These are phyloP conservation scores for Microdochium nivale DNA, from an alignment of 2,329 filamentous ascomycete genomes.

Conservation along the genomic window DNA sequence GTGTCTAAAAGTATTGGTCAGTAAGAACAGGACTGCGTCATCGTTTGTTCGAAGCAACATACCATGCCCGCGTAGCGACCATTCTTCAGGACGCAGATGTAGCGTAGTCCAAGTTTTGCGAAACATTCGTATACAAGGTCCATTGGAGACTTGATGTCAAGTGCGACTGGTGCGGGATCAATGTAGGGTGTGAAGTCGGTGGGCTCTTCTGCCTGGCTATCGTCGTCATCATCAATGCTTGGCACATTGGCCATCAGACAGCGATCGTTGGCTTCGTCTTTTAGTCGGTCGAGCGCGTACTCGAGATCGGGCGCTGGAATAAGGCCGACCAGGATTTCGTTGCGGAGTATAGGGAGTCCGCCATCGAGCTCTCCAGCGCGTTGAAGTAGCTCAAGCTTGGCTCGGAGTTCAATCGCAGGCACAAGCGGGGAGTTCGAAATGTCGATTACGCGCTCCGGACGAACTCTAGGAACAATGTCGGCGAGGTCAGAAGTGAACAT, in stretches of 20 bases:
- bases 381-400: slow-evolving; percentile 75
- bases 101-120: slow-evolving; percentile 83
- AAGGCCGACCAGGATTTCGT: slow-evolving; percentile 74
- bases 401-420: slow-evolving; percentile 64
- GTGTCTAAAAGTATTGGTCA: slow-evolving; percentile 43
- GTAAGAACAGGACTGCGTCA: slow-evolving; percentile 4
- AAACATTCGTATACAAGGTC: slow-evolving; percentile 96
- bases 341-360: slow-evolving; percentile 75
- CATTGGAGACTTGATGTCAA: slow-evolving; percentile 86
- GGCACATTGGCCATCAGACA: slow-evolving; percentile 74
- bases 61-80: slow-evolving; percentile 86
- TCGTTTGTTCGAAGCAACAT: slow-evolving; percentile 22
- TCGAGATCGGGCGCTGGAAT: slow-evolving; percentile 93
- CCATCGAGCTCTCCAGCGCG: slow-evolving; percentile 85
- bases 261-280: slow-evolving; percentile 61
- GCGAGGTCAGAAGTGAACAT: slow-evolving; percentile 82
- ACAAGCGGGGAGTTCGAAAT: slow-evolving; percentile 77
- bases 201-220: slow-evolving; percentile 45
- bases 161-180: slow-evolving; percentile 78
- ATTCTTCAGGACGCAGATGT: slow-evolving; percentile 80
- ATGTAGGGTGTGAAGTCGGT: slow-evolving; percentile 88
- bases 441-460: slow-evolving; percentile 75
- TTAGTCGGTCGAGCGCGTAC: slow-evolving; percentile 78
- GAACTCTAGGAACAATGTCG: slow-evolving; percentile 73
- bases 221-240: slow-evolving; percentile 56